phyloP scores from a whole-genome alignment of 2,329 filamentous ascomycete species.

The Talaromyces amestolkiae region DNA sequence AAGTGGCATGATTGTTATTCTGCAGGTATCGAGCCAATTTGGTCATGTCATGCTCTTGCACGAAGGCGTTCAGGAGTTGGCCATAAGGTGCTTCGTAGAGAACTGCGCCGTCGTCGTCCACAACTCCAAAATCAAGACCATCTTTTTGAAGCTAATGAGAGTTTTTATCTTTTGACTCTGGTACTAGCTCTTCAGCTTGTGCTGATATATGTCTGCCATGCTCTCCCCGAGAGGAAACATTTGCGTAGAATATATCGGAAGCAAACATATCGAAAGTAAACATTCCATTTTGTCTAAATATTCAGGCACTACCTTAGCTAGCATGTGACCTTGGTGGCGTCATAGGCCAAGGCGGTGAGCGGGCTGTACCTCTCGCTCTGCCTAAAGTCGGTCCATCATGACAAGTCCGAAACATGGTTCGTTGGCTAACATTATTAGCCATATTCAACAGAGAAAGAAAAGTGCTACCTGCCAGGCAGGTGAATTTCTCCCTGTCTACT shows the following conservation, averaged over 20 bases:
- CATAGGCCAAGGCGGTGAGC: conserved; percentile 36
- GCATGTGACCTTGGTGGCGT: conserved; percentile 28
- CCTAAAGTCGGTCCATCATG: background rate
- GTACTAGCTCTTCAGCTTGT: background rate
- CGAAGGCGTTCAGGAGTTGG: conserved; percentile 4
- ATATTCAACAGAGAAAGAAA: background rate
- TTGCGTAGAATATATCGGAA: too few species aligned
- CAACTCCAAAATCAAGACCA: background rate
- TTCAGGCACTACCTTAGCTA: background rate
- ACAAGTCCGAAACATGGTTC: conserved; percentile 3
- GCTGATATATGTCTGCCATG: background rate
- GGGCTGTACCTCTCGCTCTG: conserved; percentile 6
- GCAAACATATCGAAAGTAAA: background rate
- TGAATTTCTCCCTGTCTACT: background rate
- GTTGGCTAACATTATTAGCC: background rate
- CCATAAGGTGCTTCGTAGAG: conserved; percentile 15
- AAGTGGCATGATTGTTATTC: background rate
- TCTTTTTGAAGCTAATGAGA: background rate
- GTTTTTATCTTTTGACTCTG: background rate
- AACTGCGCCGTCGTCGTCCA: conserved; percentile 7
- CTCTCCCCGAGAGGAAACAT: background rate
- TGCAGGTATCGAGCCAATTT: conserved; percentile 10
- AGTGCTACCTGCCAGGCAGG: conserved; percentile 1
- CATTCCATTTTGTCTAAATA: background rate
- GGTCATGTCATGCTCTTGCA: conserved; percentile 1